A percentile compares a stretch with the other conserved stretches of the same genome.
These are phyloP conservation scores for Kwoniella mangroviensis DNA, from an alignment of 768 basidiomycete species.

Conservation along the genomic window DNA sequence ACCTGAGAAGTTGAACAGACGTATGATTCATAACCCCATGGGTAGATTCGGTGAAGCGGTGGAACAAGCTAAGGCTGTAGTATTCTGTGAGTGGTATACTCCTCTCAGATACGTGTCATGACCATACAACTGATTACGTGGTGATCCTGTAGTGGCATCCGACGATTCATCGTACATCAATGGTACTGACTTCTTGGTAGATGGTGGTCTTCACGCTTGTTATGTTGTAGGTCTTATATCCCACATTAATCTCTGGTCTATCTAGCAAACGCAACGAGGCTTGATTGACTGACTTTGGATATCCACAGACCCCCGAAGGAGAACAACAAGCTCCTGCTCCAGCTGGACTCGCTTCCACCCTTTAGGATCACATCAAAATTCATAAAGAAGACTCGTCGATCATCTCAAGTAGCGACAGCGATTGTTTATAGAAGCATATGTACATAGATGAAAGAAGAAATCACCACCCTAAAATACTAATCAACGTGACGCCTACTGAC, in stretches of 20 bases:
- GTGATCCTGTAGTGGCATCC: constrained; percentile 71
- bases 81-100: constrained; percentile 72
- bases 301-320: constrained; percentile 34
- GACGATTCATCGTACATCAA: constrained; percentile 97
- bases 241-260: no score
- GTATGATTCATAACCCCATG: constrained; percentile 85
- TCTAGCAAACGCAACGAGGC: no score
- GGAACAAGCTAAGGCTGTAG: constrained; percentile 87
- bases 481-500: no score
- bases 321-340: constrained; percentile 27
- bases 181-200: constrained; percentile 93
- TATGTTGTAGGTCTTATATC: constrained; percentile 67
- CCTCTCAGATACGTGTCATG: background rate
- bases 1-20: constrained; percentile 87
- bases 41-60: constrained; percentile 96
- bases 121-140: background rate
- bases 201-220: constrained; percentile 87
- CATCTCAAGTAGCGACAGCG: no score
- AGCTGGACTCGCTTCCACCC: constrained; percentile 29
- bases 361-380: background rate
- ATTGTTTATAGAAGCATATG: background rate
- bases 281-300: background rate
- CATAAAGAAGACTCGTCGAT: background rate
- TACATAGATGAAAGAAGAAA: background rate
- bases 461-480: no score